phyloP scores from a whole-genome alignment of 768 basidiomycete species.

The Lactarius tabidus region DNA sequence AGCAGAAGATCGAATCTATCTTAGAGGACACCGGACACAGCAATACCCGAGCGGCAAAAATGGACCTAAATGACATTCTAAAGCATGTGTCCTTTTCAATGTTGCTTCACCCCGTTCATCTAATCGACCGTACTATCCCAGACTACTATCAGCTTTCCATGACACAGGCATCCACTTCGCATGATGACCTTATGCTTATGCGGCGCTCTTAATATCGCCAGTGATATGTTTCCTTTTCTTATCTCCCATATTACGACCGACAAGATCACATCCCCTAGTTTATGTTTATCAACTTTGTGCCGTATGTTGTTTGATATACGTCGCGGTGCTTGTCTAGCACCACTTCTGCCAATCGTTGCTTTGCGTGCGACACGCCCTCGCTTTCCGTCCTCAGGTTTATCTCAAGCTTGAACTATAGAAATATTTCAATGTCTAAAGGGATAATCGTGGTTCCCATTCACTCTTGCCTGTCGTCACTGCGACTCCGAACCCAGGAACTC shows the following conservation, averaged over 20 bases:
- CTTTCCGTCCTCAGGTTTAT: background rate
- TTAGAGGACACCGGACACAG: slow-evolving; percentile 22
- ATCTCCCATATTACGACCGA: background rate
- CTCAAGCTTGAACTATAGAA: background rate
- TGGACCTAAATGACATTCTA: slow-evolving; percentile 25
- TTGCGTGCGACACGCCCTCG: background rate
- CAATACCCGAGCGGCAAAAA: slow-evolving; percentile 26
- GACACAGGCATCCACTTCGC: background rate
- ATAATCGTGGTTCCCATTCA: background rate
- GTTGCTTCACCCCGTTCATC: background rate
- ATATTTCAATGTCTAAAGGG: background rate
- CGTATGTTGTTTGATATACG: background rate
- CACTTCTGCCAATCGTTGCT: background rate
- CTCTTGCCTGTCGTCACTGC: background rate
- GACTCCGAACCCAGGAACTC: background rate
- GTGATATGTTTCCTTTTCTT: background rate
- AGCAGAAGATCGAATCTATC: slow-evolving; percentile 22
- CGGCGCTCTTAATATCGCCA: background rate
- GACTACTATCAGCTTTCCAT: background rate
- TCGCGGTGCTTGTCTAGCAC: background rate
- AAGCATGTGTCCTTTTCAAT: background rate
- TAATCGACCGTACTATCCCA: background rate
- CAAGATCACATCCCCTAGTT: background rate
- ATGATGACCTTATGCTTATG: background rate
- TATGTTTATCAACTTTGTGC: background rate